Evolutionary conservation across 1,139 yeast species (phyloP), one percentile per base, ranked within the genome.

Genomic region (Blastobotrys apis): DNA sequence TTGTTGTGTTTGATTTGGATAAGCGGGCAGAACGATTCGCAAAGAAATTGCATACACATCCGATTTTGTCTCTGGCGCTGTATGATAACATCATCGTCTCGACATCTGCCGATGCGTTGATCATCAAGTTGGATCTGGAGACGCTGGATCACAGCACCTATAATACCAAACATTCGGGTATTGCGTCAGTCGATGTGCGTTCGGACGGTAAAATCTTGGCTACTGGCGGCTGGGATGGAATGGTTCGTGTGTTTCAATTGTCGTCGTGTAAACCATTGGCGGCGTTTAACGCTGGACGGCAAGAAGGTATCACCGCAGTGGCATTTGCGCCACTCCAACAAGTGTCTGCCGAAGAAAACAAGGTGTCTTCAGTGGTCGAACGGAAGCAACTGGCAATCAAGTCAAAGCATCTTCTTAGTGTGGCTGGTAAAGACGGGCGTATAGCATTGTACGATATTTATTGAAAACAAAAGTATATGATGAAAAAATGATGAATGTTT

Each of bases 221-320:
- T 5, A 59, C 63, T 1, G 66, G 68, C 1, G 69, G 71, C 13
- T 68, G 73, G 73, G 73, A 68, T 38, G 68, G 69, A 5, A 53
- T 51, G 42, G 62, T 66, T 4, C 59, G 71, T 2, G 49, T 67
- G 3, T 66, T 58, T 45, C 43, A 47, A 3, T 53, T 52, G 32
- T 34, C 45, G 3, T 47, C 48, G 2, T 37, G 60, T 43, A 56
- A 55, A 29, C 56, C 54, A 8, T 51, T 64, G 31, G 67, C 64
- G 1, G 58, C 55, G 3, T 61, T 66, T 40, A 49, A 47, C 13
- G 64, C 62, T 15, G 64, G 62, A 2, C 51, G 60, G 1, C 56
- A 56, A 20, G 48, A 55, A 2, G 65, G 66, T 0, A 52, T 63
- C 19, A 50, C 57, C 3, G 45, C 54, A 39, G 55, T 58, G 4